Evolutionary conservation across 2,329 filamentous ascomycete genomes (phyloP).

Genomic region (Diaporthe velutina): DNA sequence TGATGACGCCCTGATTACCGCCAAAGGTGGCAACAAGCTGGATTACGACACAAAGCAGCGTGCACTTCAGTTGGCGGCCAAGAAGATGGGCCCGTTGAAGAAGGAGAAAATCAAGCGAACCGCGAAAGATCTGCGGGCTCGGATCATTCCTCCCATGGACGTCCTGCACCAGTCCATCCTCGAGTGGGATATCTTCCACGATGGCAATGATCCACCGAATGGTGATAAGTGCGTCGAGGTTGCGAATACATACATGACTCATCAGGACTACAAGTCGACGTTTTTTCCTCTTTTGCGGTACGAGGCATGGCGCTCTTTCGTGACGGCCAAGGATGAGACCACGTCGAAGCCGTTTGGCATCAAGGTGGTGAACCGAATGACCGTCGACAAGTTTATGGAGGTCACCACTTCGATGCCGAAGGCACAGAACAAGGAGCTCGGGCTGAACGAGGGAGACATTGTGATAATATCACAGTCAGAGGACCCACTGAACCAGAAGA

Average conservation of each 20-base stretch:
- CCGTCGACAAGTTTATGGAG: conserved; percentile 93
- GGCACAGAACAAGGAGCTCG: conserved; percentile 77
- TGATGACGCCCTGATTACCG: conserved; percentile 56
- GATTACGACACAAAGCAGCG: conserved; percentile 39
- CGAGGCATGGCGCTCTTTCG: conserved; percentile 96
- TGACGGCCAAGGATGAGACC: conserved; percentile 89
- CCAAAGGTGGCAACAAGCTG: conserved; percentile 59
- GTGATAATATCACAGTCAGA: conserved; percentile 83
- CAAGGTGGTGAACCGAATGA: conserved; percentile 88
- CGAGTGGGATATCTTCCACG: conserved; percentile 94
- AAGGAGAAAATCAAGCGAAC: conserved; percentile 86
- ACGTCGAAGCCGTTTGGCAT: conserved; percentile 86
- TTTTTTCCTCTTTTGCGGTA: conserved; percentile 92
- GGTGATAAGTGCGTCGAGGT: conserved; percentile 81
- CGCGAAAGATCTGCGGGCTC: conserved; percentile 92
- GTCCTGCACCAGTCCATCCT: conserved; percentile 87
- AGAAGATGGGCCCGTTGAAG: conserved; percentile 80
- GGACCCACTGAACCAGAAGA: conserved; percentile 75
- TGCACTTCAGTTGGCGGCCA: conserved; percentile 61
- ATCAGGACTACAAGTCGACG: conserved; percentile 84
- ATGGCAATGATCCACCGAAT: conserved; percentile 86
- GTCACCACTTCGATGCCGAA: conserved; percentile 86
- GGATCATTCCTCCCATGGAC: conserved; percentile 89
- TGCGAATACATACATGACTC: conserved; percentile 81
- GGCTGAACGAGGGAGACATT: conserved; percentile 87